Base-by-base conservation (phyloP, 257 asterid genomes). In the Linderniella brevidens region DNA sequence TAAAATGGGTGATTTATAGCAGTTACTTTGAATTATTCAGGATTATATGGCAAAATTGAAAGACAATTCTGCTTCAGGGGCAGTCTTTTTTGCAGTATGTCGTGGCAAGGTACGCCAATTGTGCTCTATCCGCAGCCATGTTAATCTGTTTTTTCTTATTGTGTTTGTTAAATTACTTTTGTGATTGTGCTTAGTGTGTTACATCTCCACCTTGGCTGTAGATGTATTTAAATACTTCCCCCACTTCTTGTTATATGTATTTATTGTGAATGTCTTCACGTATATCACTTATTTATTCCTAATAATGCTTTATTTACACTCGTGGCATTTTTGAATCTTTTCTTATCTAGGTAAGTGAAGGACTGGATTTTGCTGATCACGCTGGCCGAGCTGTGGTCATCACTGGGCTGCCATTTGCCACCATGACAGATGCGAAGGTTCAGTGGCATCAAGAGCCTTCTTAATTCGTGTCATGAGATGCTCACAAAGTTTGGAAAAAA, bases 351-450 rank as follows among this genome's bases (percentile, higher is more conserved):
- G 98, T 84, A 58, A 88, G 98, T 64, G 98, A 88, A 76, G 98
- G 98, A 61, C 57, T 88, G 68, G 98, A 88, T 65, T 88, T 88
- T 72, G 95, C 96, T 57, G 98, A 88, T 57, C 87, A 77, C 57
- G 94, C 98, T 60, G 98, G 98, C 60, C 84, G 98, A 64, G 98
- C 98, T 52, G 98, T 88, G 62, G 72, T 84, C 56, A 56, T 84
- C 69, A 88, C 94, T 56, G 98, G 98, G 57, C 64, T 88, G 65
- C 98, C 98, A 41, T 88, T 84, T 63, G 87, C 94, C 52, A 73
- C 94, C 49, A 48, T 77, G 78, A 76, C 58, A 25, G 96, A 88
- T 66, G 82, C 98, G 13, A 84, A 88, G 98, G 98, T 88, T 68
- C 60, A 80, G 66, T 49, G 52, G 10, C 35, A 48, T 18, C 59